phyloP scores from a whole-genome alignment of 352 stramenopile genomes.

The Plasmopara muralis region DNA sequence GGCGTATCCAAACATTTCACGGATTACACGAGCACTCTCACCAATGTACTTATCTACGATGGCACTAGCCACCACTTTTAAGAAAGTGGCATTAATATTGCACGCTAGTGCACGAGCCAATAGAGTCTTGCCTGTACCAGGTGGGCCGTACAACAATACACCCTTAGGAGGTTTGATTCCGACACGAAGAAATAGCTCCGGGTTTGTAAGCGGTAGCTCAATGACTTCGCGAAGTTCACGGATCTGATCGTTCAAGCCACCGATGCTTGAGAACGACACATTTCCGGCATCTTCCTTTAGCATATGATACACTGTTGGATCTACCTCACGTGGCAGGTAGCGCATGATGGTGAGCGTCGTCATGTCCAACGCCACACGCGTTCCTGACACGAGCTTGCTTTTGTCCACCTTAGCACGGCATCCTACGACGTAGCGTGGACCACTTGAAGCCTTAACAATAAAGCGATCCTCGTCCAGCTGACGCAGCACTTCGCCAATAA shows the following conservation, averaged over 20 bases:
- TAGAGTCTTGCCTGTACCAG: slow-evolving; percentile 98
- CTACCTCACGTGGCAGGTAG: slow-evolving; percentile 95
- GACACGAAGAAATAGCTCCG: slow-evolving; percentile 97
- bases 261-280: slow-evolving; percentile 97
- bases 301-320: slow-evolving; percentile 99
- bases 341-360: slow-evolving; percentile 99
- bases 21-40: slow-evolving; percentile 98
- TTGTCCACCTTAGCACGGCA: slow-evolving; percentile 94
- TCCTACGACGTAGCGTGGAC: slow-evolving; percentile 98
- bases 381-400: slow-evolving; percentile 95
- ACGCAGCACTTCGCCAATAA: slow-evolving; percentile 98
- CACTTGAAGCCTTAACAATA: slow-evolving; percentile 98
- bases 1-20: slow-evolving; percentile 98
- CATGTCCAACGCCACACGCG: slow-evolving; percentile 98
- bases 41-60: slow-evolving; percentile 99
- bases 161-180: slow-evolving; percentile 98
- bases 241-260: slow-evolving; percentile 99
- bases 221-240: slow-evolving; percentile 94
- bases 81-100: slow-evolving; percentile 99
- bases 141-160: slow-evolving; percentile 97
- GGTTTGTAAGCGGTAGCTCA: slow-evolving; percentile 98
- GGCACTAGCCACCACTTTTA: slow-evolving; percentile 98
- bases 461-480: slow-evolving; percentile 97
- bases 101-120: slow-evolving; percentile 96
- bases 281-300: slow-evolving; percentile 96